Conservation (phyloP, 192 early-diverging fungal species). For the Backusella psychrophila region DNA sequence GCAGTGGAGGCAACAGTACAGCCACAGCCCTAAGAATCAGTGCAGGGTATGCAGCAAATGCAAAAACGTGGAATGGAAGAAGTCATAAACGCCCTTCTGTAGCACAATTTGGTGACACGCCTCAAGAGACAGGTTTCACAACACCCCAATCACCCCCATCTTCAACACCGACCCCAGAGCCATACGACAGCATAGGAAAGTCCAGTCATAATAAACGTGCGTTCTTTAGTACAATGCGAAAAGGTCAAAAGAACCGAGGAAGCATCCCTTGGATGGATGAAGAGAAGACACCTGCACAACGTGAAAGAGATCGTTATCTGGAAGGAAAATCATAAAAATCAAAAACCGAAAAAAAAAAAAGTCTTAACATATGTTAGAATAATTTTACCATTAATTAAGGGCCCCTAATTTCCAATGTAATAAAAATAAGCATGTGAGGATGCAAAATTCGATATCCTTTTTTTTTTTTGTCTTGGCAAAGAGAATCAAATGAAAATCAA, state of each 20-base stretch:
- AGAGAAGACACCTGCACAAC: slow-evolving; percentile 19
- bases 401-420: neutral
- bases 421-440: neutral
- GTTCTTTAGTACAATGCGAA: slow-evolving; percentile 12
- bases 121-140: slow-evolving; percentile 3
- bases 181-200: neutral
- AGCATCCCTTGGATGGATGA: slow-evolving; percentile 13
- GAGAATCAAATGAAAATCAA: neutral
- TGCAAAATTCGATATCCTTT: neutral
- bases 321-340: slow-evolving; percentile 1
- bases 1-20: slow-evolving; percentile 9
- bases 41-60: neutral
- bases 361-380: neutral
- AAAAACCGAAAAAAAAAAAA: neutral
- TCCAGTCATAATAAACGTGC: slow-evolving; percentile 1
- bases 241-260: slow-evolving; percentile 13
- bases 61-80: slow-evolving; percentile 12
- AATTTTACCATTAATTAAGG: neutral
- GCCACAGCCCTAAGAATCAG: slow-evolving; percentile 6
- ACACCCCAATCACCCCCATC: neutral
- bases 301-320: slow-evolving; percentile 22
- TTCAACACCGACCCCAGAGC: neutral
- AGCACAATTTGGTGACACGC: neutral
- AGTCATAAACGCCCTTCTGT: slow-evolving; percentile 1
- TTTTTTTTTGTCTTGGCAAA: neutral